Base-by-base conservation (phyloP, 768 basidiomycete genomes). In the Termitomyces sp. region DNA sequence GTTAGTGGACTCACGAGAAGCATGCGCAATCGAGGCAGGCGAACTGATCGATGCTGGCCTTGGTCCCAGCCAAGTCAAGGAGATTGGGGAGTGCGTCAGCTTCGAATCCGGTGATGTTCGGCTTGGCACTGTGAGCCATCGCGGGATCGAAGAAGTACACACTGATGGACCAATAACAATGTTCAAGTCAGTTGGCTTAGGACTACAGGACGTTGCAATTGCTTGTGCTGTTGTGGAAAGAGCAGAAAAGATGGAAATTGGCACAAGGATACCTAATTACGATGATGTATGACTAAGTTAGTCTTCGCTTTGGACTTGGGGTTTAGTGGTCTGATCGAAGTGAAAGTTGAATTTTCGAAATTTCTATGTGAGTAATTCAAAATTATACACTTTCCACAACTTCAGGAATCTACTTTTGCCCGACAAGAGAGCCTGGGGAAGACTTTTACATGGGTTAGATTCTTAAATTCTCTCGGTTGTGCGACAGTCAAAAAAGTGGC, bases 121-220 rank as follows among this genome's bases (percentile, higher is more conserved):
- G 22, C 20, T 58, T 20, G 18, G 44, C 13, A 12, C 24, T 27
- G 39, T 20, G 32, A 61, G 63, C 22, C 14, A 10, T 44, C 18
- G 37, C n/a, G 41, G 55, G 31, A 62, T 57, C 14, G 53, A 58
- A 20, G 46, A 65, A 5, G 54, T 14, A 20, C 32, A 8, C 8
- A 10, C 4, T 9, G 31, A 46, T 24, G 34, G 36, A 26, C 20
- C 47, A 6, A 46, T 56, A 1, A 90, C 87, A 1, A 77, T 95
- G 29, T 94, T 92, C 80, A 95, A 94, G 72, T 90, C 88, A 0
- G 94, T 95, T 5, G 93, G 94, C 2, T 71, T 94, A 6, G 91
- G 89, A 1, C 71, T 91, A n/a, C 93, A 95, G 64, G 94, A 96
- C 62, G 89, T 91, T 5, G 89, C 86, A 0, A 90, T 95, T 57